Evolutionary conservation across 106 monocot species (phyloP), one percentile per base, ranked within the genome.

Genomic region (Iris macrosiphon): DNA sequence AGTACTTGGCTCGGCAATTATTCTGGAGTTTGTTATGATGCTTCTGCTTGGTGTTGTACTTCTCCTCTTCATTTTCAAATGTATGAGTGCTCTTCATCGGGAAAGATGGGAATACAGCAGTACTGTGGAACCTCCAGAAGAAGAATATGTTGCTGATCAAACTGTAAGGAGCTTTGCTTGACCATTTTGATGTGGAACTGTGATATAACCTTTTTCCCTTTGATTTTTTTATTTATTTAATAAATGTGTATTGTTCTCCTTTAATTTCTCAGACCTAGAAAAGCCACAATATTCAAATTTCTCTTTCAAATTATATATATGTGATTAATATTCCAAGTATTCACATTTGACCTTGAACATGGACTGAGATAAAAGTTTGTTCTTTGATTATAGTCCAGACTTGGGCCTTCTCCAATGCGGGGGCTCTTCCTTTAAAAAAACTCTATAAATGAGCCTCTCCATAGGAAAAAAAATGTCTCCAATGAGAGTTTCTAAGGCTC

Each of bases 41-140:
- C 37, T 88, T 40, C 44, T 81, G 11, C 63, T 93, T 1, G 88
- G 84, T 18, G 75, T 62, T 13, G 44, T 67, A 7, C 93, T 88
- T 44, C 42, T 93, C 9, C 75, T 81, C 53, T 93, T 81, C 41
- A 64, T 88, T 6, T 88, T 72, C 43, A 87, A 84, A 72, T 93
- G 93, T 39, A 81, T 84, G 57, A 76, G 45, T 22, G 72, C 71
- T 73, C 88, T 93, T 67, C 67, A 78, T 4, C 42, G 2, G 15
- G 78, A 75, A 57, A 60, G 62, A 33, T 56, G 44, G 5, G 28
- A 59, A 11, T 0, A 20, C 7, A 17, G 12, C 26, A 39, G 28
- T 14, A 32, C 21, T 18, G 29, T 5, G 65, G 52, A 44, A 22
- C 22, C 12, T 62, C 28, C n/a, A 16, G 30, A 17, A 40, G 44